These are phyloP conservation scores for Pterocarpus macrocarpus DNA, from an alignment of 306 rosid species.

Conservation along the genomic window DNA sequence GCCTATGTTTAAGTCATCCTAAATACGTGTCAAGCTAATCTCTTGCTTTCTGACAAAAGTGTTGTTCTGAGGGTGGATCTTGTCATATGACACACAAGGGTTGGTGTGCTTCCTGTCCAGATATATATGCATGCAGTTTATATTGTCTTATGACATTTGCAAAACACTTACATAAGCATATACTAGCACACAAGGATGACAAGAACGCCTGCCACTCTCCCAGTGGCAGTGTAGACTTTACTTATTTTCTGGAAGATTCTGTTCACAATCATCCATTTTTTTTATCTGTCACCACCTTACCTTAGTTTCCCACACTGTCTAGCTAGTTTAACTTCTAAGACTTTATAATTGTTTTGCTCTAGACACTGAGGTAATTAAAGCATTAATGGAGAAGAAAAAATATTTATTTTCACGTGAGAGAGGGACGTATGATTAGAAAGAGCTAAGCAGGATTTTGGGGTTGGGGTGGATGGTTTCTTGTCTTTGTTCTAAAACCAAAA, in stretches of 20 bases:
- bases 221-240: not conserved
- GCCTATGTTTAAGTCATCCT: slow-evolving; percentile 11
- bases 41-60: not conserved
- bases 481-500: not conserved
- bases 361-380: too few relatives aligned
- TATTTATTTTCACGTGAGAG: too few relatives aligned
- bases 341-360: too few relatives aligned
- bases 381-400: too few relatives aligned
- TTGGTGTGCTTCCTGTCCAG: not conserved
- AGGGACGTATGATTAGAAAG: too few relatives aligned
- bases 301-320: not conserved
- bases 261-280: not conserved
- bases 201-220: not conserved
- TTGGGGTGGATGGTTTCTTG: slow-evolving; percentile 12
- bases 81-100: too few relatives aligned
- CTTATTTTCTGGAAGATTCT: not conserved
- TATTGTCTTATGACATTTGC: not conserved
- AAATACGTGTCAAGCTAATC: not conserved
- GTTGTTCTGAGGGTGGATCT: not conserved
- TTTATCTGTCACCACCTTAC: not conserved
- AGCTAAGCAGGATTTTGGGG: too few relatives aligned
- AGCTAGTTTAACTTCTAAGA: not conserved
- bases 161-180: not conserved
- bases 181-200: not conserved
- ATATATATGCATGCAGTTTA: not conserved